Percentiles rank a stretch among this genome's conserved stretches.
phyloP scores from a whole-genome alignment of 2,329 filamentous ascomycete genomes.

The Calonectria ilicicola region DNA sequence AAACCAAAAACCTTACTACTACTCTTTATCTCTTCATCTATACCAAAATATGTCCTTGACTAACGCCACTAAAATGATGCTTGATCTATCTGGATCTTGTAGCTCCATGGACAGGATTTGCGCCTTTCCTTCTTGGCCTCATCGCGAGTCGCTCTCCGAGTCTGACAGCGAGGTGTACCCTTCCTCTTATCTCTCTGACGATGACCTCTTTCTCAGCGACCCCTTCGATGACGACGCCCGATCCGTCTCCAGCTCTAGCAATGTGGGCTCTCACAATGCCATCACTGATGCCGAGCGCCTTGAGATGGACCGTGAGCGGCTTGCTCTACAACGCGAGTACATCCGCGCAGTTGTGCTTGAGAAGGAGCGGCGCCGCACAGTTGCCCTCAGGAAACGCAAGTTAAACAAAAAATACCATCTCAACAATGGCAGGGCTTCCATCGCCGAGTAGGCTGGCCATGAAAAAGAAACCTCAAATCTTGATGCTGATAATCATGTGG shows the following conservation, averaged over 20 bases:
- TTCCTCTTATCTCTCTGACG: slow-evolving; percentile 71
- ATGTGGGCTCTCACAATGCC: slow-evolving; percentile 51
- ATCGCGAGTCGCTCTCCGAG: slow-evolving; percentile 63
- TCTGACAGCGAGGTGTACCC: slow-evolving; percentile 57
- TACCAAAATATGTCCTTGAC: too few relatives aligned
- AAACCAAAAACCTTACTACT: too few relatives aligned
- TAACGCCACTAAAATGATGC: too few relatives aligned
- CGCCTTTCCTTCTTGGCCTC: slow-evolving; percentile 71
- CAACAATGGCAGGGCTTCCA: slow-evolving; percentile 61
- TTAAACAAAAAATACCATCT: too few relatives aligned
- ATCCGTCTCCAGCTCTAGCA: slow-evolving; percentile 60
- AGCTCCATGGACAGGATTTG: too few relatives aligned
- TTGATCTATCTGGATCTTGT: too few relatives aligned
- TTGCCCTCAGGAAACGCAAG: slow-evolving; percentile 51
- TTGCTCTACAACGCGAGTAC: slow-evolving; percentile 63
- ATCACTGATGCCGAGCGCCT: slow-evolving; percentile 62
- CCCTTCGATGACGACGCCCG: slow-evolving; percentile 63
- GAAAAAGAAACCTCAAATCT: too few relatives aligned
- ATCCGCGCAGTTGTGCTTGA: slow-evolving; percentile 63
- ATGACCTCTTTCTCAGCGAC: slow-evolving; percentile 69
- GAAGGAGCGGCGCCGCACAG: slow-evolving; percentile 65
- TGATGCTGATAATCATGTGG: too few relatives aligned
- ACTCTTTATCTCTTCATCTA: too few relatives aligned
- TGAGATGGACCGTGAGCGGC: slow-evolving; percentile 63
- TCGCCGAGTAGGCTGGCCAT: slow-evolving; percentile 51